Evolutionary conservation across 371 early-diverging fungal species (phyloP), one percentile per base, ranked within the genome.

Genomic region (Rhizomucor miehei): DNA sequence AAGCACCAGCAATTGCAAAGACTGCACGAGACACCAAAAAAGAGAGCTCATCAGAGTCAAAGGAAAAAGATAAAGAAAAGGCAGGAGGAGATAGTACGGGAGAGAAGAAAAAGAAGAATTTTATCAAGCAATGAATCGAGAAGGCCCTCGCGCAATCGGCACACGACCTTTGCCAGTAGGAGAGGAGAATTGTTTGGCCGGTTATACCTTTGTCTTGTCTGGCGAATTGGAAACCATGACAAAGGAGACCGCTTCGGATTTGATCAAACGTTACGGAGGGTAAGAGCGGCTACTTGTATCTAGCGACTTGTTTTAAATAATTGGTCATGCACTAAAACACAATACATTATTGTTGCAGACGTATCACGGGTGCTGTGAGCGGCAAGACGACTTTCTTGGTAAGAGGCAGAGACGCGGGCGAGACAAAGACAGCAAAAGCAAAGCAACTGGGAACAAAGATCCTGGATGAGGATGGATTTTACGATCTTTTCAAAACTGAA

Each of bases 371-470:
- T 1, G 74, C 85, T 2, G 87, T 92, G 19, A 94, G 95, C 60
- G 87, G 90, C 9, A 93, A 89, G 59, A 99, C 99, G 0, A 81
- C 85, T 1, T 98, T 87, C 71, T 67, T 99, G 17, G 82, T 99
- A 0, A 80, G 89, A 6, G 97, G 97, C 12, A 89, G 92, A 8
- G 97, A 97, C 41, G 90, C 99, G 13, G 99, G 99, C 3, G 86
- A 82, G 39, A 75, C 85, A 19, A 99, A 99, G 71, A 62, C 92
- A 6, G 81, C 84, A 25, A 96, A 97, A 66, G 97, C 93, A 14
- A 79, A 88, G 54, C 68, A 82, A 10, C 47, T 88, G 10, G 84
- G 87, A 2, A 82, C 92, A 25, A 84, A 79, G 50, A 84, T 86
- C 0, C 49, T 99, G 17, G 85, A 91, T 62, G 99, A 99, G 64